Evolutionary conservation across 2,329 filamentous ascomycete species (phyloP), one percentile per base, ranked within the genome.

Genomic region (Colletotrichum godetiae): DNA sequence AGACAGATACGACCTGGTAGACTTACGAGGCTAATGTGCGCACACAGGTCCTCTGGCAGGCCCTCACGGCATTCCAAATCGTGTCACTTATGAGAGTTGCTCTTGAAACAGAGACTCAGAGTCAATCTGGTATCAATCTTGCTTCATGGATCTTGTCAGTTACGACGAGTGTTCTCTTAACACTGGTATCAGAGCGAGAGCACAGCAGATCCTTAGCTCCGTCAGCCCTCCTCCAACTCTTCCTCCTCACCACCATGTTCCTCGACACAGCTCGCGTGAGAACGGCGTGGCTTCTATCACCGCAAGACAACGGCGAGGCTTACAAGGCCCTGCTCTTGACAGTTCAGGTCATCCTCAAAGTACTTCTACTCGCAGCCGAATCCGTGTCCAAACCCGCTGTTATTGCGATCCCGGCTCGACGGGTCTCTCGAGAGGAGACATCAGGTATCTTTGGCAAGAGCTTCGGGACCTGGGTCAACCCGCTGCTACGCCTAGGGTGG

Each of bases 371-470:
- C 7, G 2, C 62, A 4, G 24, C 42, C 1, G 69, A 72, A 12
- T 72, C 69, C 0, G 1, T 15, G 7, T 12, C 37, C 2, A 72
- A 69, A 7, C 10, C 58, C 1, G 13, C 24, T 0, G 29, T 35
- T 3, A 29, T 72, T 31, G 27, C 59, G 24, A 53, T 72, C 10
- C 66, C 69, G 5, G 69, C 65, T 4, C n/a, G 31, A 0, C n/a
- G 24, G 10, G 11, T 27, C 53, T 63, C 69, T 4, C 24, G 66
- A 11, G 69, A 72, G 3, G 69, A 72, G 31, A 6, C 22, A 1
- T 33, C 65, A 0, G 69, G 69, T 19, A 69, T 69, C n/a, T 69
- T 72, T 11, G 53, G 65, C n/a, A 62, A 42, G 24, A 46, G 58
- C 13, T 33, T 72, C 5, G 55, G 24, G 13, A n/a, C 68, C 12